Evolutionary conservation across 2,329 filamentous ascomycete genomes (phyloP).

Genomic region (Penicillium sp.): DNA sequence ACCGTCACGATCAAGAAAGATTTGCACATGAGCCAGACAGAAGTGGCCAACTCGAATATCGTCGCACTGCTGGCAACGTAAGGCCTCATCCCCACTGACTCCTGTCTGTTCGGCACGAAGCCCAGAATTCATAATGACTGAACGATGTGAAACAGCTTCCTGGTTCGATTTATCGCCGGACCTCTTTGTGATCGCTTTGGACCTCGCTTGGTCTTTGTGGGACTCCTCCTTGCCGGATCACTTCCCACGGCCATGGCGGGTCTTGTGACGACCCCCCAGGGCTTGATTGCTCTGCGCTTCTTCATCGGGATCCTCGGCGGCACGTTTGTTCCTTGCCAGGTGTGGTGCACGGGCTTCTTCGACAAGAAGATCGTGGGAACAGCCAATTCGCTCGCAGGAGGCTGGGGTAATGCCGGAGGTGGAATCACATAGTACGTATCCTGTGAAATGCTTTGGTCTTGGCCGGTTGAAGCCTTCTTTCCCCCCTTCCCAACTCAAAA

Average conservation of each 20-base stretch:
- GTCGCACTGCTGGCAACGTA: conserved; percentile 68
- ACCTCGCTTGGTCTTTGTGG: conserved; percentile 71
- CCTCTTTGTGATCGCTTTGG: conserved; percentile 82
- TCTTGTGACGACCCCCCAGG: conserved; percentile 60
- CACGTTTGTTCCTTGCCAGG: conserved; percentile 60
- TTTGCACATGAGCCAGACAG: conserved; percentile 60
- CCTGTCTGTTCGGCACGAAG: not conserved
- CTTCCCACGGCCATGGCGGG: conserved; percentile 79
- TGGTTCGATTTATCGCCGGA: conserved; percentile 72
- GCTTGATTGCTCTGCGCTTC: conserved; percentile 40
- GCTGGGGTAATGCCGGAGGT: conserved; percentile 80
- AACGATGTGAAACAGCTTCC: conserved; percentile 43
- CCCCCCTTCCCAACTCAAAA: no score
- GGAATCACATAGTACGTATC: conserved; percentile 66
- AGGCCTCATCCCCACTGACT: conserved; percentile 18
- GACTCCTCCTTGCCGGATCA: conserved; percentile 68
- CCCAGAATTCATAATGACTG: not conserved
- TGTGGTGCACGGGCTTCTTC: conserved; percentile 89
- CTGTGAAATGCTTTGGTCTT: no score
- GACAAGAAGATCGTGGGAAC: conserved; percentile 89
- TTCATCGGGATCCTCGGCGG: conserved; percentile 42
- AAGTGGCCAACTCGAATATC: conserved; percentile 88
- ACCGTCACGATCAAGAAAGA: conserved; percentile 74
- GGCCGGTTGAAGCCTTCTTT: not conserved
- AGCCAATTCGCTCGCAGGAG: conserved; percentile 77